A percentile compares a stretch with the other conserved stretches of the same genome.
Conservation (phyloP, 257 asterid species). For the Solanum sitiens region DNA sequence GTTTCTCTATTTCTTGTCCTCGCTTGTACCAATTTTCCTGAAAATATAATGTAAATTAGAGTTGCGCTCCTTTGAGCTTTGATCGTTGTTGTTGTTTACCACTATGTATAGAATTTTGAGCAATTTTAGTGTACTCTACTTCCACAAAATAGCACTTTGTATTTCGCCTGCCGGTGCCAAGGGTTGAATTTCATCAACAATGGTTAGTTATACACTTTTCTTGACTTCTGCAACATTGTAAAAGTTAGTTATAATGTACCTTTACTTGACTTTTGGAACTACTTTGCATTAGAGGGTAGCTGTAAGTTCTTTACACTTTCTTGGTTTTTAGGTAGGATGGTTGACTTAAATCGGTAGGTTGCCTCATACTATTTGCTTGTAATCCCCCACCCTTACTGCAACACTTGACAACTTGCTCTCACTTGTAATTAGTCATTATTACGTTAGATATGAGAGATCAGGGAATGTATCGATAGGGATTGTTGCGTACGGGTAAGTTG, state of each 20-base stretch:
- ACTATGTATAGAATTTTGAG: constrained; percentile 23
- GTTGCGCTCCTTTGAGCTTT: constrained; percentile 14
- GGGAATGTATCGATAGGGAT: neutral
- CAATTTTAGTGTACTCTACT: neutral
- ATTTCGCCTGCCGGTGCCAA: neutral
- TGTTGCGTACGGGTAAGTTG: neutral
- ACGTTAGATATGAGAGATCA: neutral
- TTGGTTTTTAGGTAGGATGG: neutral
- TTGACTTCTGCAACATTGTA: neutral
- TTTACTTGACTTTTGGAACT: neutral
- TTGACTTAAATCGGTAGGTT: neutral
- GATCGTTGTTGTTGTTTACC: constrained; percentile 25
- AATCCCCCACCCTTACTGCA: neutral
- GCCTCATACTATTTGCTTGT: neutral
- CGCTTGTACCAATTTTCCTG: constrained; percentile 15
- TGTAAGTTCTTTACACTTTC: neutral
- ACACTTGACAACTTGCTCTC: neutral
- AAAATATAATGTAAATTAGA: constrained; percentile 18
- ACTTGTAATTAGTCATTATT: neutral
- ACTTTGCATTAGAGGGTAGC: neutral
- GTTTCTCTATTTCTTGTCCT: constrained; percentile 20
- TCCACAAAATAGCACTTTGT: neutral
- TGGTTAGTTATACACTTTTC: neutral
- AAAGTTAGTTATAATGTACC: neutral
- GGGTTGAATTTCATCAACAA: neutral